A percentile compares a stretch with the other conserved stretches of the same genome.
Conservation (phyloP, 345 rosid species). For the Dipteronia dyeriana region DNA sequence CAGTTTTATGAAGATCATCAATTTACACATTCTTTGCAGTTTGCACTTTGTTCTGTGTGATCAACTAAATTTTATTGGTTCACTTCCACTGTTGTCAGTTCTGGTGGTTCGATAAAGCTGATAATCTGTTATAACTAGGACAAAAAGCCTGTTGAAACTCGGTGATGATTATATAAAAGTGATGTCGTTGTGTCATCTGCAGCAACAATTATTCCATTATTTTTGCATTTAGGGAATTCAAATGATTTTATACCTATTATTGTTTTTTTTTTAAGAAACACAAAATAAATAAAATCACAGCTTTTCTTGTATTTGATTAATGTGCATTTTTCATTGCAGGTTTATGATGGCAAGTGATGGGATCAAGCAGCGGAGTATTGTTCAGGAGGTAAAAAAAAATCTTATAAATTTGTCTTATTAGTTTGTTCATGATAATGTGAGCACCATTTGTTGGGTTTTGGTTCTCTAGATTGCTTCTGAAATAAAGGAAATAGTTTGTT, state of each 20-base stretch:
- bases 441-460: conserved; percentile 1
- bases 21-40: conserved; percentile 6
- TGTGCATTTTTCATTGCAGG: conserved; percentile 36
- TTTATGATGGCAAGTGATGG: conserved; percentile 95
- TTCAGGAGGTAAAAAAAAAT: conserved; percentile 54
- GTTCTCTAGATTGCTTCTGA: neutral
- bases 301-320: conserved; percentile 7
- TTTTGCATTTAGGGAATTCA: no score
- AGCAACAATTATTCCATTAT: neutral
- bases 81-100: neutral
- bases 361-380: conserved; percentile 50
- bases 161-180: neutral
- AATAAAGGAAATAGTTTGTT: neutral
- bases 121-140: neutral
- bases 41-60: neutral
- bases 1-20: neutral
- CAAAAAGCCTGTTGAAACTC: neutral
- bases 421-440: neutral
- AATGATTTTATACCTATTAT: neutral
- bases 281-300: neutral
- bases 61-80: neutral
- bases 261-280: neutral
- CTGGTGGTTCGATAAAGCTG: neutral
- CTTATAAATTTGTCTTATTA: conserved; percentile 10
- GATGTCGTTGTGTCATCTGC: neutral